Evolutionary conservation across 73 alveolate genomes (phyloP), one percentile per base, ranked within the genome.

Genomic region (Symbiodinium pilosum): DNA sequence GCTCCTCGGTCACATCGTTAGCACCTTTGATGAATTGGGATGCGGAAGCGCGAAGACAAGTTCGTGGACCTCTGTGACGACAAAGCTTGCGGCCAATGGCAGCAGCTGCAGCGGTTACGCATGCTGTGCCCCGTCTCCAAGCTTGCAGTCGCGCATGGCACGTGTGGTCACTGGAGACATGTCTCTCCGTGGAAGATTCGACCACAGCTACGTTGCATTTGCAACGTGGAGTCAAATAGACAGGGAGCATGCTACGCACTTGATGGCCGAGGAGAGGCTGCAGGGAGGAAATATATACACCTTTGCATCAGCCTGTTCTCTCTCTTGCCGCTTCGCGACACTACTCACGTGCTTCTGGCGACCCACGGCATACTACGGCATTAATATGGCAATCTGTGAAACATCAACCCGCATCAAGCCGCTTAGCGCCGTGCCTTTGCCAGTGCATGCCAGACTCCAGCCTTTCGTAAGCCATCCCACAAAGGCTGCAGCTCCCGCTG

Each of bases 391-490:
- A 30, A 54, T 54, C n/a, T 54, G 71, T 30, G 34, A 30, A 12
- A 21, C 71, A 54, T 54, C 71, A 3, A 30, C 16, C 71, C 71
- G 59, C 59, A 47, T 47, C 59, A 47, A 47, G 59, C n/a, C n/a
- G n/a, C n/a, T n/a, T n/a, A 14, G 59, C 11, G 56, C 42, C 75
- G 43, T 59, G 84, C 97, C 97, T 91, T 43, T 43, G 68, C 97
- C 87, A 91, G 16, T 6, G 81, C 88, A 26, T 75, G 84, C 97
- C 34, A 34, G 52, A 91, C 81, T 16, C 97, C 97, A 28, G 73
- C 8, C 5, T 20, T 30, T 6, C 64, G 97, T 81, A 91, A 26
- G 28, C 32, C 87, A 43, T 16, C 30, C 28, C 52, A 69, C 83
- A 69, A 26, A 16, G 75, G n/a, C 36, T n/a, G 81, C 87, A 91